A percentile compares a stretch with the other conserved stretches of the same genome.
Evolutionary conservation across 345 rosid species (phyloP).

Genomic region (Citrus sp.): DNA sequence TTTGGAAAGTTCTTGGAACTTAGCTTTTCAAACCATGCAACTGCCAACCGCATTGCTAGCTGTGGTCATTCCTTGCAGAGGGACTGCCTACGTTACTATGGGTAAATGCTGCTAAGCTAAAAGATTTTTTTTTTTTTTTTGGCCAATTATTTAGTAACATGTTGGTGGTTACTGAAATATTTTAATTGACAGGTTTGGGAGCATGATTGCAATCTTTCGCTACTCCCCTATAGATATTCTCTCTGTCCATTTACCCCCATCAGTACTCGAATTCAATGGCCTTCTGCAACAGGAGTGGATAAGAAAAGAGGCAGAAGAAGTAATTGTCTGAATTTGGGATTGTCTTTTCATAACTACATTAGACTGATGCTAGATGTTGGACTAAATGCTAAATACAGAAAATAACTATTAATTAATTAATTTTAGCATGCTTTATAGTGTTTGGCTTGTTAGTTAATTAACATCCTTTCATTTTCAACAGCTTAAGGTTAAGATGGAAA

Average conservation of each 20-base stretch:
- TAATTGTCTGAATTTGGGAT: conserved; percentile 12
- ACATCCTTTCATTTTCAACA: conserved; percentile 25
- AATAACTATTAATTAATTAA: neutral
- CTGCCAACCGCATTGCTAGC: conserved; percentile 95
- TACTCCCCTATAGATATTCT: conserved; percentile 92
- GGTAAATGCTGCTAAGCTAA: conserved; percentile 40
- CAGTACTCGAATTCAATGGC: conserved; percentile 63
- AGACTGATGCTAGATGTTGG: neutral
- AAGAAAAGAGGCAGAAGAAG: conserved; percentile 80
- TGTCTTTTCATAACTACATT: neutral
- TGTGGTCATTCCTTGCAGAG: conserved; percentile 99
- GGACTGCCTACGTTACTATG: conserved; percentile 97
- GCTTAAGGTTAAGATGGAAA: conserved; percentile 64
- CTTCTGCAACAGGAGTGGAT: conserved; percentile 70
- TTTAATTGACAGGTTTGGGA: conserved; percentile 65
- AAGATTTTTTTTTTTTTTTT: neutral
- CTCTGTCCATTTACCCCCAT: conserved; percentile 74
- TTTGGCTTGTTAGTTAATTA: conserved; percentile 1
- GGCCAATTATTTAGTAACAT: neutral
- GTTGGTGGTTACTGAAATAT: conserved; percentile 13
- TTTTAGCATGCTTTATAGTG: neutral
- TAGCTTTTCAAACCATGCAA: conserved; percentile 95
- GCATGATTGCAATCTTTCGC: conserved; percentile 96
- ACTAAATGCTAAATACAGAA: conserved; percentile 3
- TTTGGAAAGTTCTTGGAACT: conserved; percentile 97